phyloP scores from a whole-genome alignment of 352 stramenopile species.

The Pseudoperonospora humuli region DNA sequence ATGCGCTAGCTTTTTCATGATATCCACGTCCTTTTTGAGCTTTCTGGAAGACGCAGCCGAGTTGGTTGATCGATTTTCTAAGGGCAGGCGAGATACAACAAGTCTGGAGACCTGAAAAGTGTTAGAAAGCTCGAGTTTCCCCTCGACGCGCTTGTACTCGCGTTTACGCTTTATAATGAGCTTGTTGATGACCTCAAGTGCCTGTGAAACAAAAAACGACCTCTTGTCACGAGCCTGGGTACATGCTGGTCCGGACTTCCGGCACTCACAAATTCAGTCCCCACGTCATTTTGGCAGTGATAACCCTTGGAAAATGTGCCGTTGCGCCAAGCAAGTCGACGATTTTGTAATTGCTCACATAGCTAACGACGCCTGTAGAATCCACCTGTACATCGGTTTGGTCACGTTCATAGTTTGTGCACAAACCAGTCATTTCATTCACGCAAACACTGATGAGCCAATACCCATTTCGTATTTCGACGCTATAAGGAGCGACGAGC shows the following conservation, averaged over 20 bases:
- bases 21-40: slow-evolving; percentile 50
- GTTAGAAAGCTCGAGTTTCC: slow-evolving; percentile 75
- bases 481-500: no score
- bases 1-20: slow-evolving; percentile 36
- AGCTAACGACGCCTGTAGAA: slow-evolving; percentile 44
- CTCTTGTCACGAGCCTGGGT: no score
- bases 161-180: slow-evolving; percentile 79
- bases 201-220: no score
- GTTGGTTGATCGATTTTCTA: no score
- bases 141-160: slow-evolving; percentile 71
- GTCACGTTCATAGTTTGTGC: slow-evolving; percentile 46
- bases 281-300: slow-evolving; percentile 38
- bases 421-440: no score
- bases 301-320: slow-evolving; percentile 79
- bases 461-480: no score
- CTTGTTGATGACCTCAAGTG: slow-evolving; percentile 80
- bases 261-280: slow-evolving; percentile 48
- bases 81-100: no score
- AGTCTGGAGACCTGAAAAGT: slow-evolving; percentile 60
- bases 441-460: no score
- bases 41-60: no score
- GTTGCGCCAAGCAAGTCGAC: slow-evolving; percentile 53
- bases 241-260: no score
- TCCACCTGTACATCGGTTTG: slow-evolving; percentile 48
- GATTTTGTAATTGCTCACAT: slow-evolving; percentile 72